These are phyloP conservation scores for Kwoniella bestiolae DNA, from an alignment of 768 basidiomycete genomes.

Conservation along the genomic window DNA sequence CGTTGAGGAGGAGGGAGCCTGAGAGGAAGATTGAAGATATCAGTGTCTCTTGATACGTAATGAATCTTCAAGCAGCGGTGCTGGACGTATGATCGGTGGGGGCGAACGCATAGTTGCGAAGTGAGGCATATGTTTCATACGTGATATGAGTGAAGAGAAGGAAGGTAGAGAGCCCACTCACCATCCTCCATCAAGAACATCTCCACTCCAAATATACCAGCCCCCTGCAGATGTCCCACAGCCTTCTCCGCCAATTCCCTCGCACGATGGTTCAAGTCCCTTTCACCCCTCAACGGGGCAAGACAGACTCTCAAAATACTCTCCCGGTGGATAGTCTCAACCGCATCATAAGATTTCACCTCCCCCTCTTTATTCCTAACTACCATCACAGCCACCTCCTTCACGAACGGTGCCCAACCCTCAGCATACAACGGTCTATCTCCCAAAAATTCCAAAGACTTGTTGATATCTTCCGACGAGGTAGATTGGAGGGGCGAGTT, in stretches of 20 bases:
- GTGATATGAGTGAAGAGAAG: slow-evolving; percentile 95
- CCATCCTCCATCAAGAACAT: slow-evolving; percentile 93
- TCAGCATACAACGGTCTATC: slow-evolving; percentile 87
- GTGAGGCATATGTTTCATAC: too few species aligned
- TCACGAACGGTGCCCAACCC: slow-evolving; percentile 84
- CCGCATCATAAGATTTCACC: slow-evolving; percentile 81
- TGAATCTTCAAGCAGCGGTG: too few species aligned
- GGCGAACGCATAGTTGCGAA: too few species aligned
- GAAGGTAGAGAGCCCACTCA: slow-evolving; percentile 65
- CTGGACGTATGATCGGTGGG: too few species aligned
- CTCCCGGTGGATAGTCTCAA: slow-evolving; percentile 93
- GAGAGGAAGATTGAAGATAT: too few species aligned
- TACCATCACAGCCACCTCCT: slow-evolving; percentile 97
- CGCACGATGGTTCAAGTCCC: slow-evolving; percentile 68
- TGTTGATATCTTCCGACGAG: slow-evolving; percentile 61
- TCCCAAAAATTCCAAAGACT: slow-evolving; percentile 62
- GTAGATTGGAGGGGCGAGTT: slow-evolving; percentile 75
- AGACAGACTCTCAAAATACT: slow-evolving; percentile 92
- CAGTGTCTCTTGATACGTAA: too few species aligned
- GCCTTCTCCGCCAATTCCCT: slow-evolving; percentile 77
- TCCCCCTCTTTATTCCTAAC: slow-evolving; percentile 76
- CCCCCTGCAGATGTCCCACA: slow-evolving; percentile 76
- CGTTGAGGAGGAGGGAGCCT: slow-evolving; percentile 86
- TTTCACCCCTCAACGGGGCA: slow-evolving; percentile 71
- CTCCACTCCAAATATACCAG: slow-evolving; percentile 96